Percentiles rank a stretch among this genome's conserved stretches.
Conservation (phyloP, 768 basidiomycete genomes). For the Lactarius psammicola region DNA sequence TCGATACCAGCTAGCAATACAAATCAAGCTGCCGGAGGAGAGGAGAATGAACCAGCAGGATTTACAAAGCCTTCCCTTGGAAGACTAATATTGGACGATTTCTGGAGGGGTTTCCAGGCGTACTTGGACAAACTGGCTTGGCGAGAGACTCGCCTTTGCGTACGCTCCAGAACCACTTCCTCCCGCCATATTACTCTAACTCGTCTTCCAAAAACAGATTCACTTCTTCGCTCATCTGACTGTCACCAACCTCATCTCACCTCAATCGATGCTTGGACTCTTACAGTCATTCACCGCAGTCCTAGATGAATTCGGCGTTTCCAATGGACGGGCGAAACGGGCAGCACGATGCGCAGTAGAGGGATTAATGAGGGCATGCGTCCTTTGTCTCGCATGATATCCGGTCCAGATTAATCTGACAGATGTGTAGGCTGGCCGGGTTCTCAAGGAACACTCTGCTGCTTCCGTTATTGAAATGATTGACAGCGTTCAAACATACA, state of each 20-base stretch:
- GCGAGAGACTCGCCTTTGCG: constrained; percentile 86
- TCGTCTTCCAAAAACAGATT: constrained; percentile 50
- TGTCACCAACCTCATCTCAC: constrained; percentile 67
- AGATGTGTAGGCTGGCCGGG: constrained; percentile 58
- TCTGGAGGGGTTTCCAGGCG: constrained; percentile 87
- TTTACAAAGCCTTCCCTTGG: constrained; percentile 49
- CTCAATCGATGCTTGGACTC: constrained; percentile 75
- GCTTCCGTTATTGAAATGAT: constrained; percentile 68
- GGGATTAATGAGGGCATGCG: constrained; percentile 67
- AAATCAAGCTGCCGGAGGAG: constrained; percentile 36
- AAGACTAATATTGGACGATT: constrained; percentile 77
- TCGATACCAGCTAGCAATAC: constrained; percentile 41
- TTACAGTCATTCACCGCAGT: constrained; percentile 84
- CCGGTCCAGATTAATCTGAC: neutral
- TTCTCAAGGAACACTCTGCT: constrained; percentile 59
- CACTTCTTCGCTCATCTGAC: constrained; percentile 92
- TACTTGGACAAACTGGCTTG: constrained; percentile 88
- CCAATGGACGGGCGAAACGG: constrained; percentile 77
- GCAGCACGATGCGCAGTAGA: constrained; percentile 81
- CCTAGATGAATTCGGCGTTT: constrained; percentile 86
- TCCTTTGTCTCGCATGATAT: neutral
- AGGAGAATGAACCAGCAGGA: constrained; percentile 35
- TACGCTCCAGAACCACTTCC: constrained; percentile 41
- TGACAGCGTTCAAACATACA: constrained; percentile 66
- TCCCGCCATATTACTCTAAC: neutral